These are phyloP conservation scores for Porodaedalea pini DNA, from an alignment of 1,284 basidiomycete genomes.

Conservation along the genomic window DNA sequence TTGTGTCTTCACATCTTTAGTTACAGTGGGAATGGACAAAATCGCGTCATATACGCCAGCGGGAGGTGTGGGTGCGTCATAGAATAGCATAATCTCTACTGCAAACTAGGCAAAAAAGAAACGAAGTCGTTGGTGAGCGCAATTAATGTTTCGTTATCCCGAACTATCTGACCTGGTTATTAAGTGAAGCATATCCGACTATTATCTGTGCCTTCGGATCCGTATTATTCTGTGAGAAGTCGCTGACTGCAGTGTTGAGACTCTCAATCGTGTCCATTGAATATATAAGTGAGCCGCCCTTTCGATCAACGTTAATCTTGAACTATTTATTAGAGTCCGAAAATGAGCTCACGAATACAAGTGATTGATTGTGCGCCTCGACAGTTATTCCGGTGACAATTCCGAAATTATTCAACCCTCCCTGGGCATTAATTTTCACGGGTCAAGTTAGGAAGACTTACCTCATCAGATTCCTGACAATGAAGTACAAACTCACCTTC, in stretches of 20 bases:
- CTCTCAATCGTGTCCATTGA: neutral
- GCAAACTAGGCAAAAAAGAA: neutral
- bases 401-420: conserved; percentile 20
- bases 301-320: neutral
- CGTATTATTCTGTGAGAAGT: conserved; percentile 15
- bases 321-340: neutral
- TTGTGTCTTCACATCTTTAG: neutral
- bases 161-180: conserved; percentile 5
- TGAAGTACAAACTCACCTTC: conserved; percentile 4
- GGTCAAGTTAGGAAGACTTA: neutral
- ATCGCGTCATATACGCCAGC: conserved; percentile 9
- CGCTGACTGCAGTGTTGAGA: conserved; percentile 6
- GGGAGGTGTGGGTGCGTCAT: conserved; percentile 9
- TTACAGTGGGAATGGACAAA: conserved; percentile 1
- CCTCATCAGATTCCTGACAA: neutral
- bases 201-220: conserved; percentile 19
- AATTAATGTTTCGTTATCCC: neutral
- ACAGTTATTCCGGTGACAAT: conserved; percentile 13
- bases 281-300: conserved; percentile 17
- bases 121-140: too few species aligned
- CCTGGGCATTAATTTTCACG: too few species aligned
- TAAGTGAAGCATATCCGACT: neutral
- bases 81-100: conserved; percentile 6
- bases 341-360: conserved; percentile 8
- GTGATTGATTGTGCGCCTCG: conserved; percentile 2